These are phyloP conservation scores for Ophiostoma angusticollis DNA, from an alignment of 2,329 filamentous ascomycete genomes.

Conservation along the genomic window DNA sequence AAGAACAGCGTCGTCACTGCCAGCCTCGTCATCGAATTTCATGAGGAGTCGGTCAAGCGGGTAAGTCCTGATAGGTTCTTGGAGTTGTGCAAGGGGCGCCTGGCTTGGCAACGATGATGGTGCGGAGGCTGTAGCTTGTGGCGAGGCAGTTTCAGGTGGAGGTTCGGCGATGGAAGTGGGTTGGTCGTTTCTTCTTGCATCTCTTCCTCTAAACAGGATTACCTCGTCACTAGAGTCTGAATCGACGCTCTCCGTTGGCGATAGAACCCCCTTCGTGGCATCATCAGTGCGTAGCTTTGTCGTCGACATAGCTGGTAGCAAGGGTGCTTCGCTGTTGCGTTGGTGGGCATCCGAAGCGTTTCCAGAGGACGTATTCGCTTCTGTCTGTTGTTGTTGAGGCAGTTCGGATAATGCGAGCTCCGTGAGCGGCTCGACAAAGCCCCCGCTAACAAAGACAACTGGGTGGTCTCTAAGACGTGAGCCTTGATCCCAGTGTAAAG, in stretches of 20 bases:
- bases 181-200: neutral
- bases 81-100: no score
- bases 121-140: neutral
- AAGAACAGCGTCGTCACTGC: slow-evolving; percentile 43
- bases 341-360: neutral
- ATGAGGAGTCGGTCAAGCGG: neutral
- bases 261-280: neutral
- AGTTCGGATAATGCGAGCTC: neutral
- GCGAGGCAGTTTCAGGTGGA: neutral
- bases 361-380: neutral
- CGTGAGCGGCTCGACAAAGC: slow-evolving; percentile 36
- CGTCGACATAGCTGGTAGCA: neutral
- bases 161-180: neutral
- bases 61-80: no score
- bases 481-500: slow-evolving; percentile 26
- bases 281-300: neutral
- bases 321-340: neutral
- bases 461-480: slow-evolving; percentile 35
- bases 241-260: neutral
- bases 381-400: neutral
- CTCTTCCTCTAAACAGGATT: slow-evolving; percentile 44
- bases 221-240: slow-evolving; percentile 61
- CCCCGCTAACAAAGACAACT: slow-evolving; percentile 41
- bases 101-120: neutral
- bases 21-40: slow-evolving; percentile 15